Base-by-base conservation (phyloP, 805 yeast genomes). In the Ogataea neopini region DNA sequence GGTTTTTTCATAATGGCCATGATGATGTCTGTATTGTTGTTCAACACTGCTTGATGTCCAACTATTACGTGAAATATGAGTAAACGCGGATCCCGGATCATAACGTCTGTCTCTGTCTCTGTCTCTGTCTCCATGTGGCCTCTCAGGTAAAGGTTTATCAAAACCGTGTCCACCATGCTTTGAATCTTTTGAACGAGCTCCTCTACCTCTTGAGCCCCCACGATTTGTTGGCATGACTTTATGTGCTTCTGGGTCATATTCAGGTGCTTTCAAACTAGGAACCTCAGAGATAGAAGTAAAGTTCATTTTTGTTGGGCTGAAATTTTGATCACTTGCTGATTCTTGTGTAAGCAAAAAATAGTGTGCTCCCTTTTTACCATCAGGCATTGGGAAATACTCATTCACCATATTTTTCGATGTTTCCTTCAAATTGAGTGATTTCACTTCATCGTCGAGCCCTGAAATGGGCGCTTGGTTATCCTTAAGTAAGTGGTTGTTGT, bases 281-380 rank as follows among this genome's bases (percentile, higher is more conserved):
- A 43, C 47, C n/a, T 46, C 47, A 6, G 51, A 37, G n/a, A 44
- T 15, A 4, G 51, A 39, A 19, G 35, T 38, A 32, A 47, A 38
- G 30, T 28, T 44, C 29, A 42, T 49, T 34, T 47, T 52, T 4
- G 48, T 37, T 5, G 53, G 53, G 29, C 50, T 47, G 32, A 49
- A 34, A 20, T 39, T 43, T 11, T 19, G 43, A 18, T 49, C 53
- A 9, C 40, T 37, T 10, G 36, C 39, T 3, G 48, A 36, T 14
- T 49, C 56, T 10, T 45, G 44, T 25, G 49, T 43, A 36, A 40
- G 25, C 15, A 47, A 17, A 20, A 49, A 47, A 15, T 30, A 45
- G 10, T 38, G 44, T 10, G 38, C 48, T 33, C 48, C 41, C 25
- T 36, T 33, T 40, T 52, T 52, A 15, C 43, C 36, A 25, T 52